Base-by-base conservation (phyloP, 805 yeast species). In the Candida koratica region DNA sequence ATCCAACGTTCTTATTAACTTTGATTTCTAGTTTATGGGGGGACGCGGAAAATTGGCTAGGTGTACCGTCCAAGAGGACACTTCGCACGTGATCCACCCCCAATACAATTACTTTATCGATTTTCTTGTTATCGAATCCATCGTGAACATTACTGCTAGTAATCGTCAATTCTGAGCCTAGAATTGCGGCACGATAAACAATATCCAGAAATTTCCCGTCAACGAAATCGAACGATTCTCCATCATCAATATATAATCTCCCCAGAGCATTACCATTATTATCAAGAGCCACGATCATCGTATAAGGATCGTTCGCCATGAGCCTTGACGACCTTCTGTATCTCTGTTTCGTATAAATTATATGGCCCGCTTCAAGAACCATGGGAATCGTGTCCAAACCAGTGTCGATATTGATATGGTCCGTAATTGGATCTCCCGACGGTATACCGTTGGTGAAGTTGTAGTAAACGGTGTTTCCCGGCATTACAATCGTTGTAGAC, bases 291-390 rank as follows among this genome's bases (percentile, higher is more conserved):
- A 89, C 60, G 2, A 81, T 68, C 24, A 89, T 49, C 0, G 94
- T 83, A 54, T 79, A 86, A 4, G 97, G 96, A 54, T 89, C 97
- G 44, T 70, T 61, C 17, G 54, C 63, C 90, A 84, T 85, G 43
- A 84, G 61, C 52, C 71, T 77, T 3, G 94, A 61, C 0, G 95
- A 84, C 45, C 97, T 74, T 54, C 98, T 77, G 45, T 78, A 73
- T 45, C 95, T 73, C 33, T 79, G 84, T 43, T 81, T 82, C 24
- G 77, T 71, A 11, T 81, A 65, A 16, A 83, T 53, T 10, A 90
- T 73, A 22, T 79, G 71, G 0, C 97, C 97, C n/a, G 95, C 93
- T 50, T 79, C 77, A 12, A 83, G 58, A 19, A 73, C 73, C 29
- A 84, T 68, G 0, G 97, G 97, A 12, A 85, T 75, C 34, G 76